A percentile compares a stretch with the other conserved stretches of the same genome.
These are phyloP conservation scores for Proliferodiscus dingleyae DNA, from an alignment of 2,329 filamentous ascomycete genomes.

Conservation along the genomic window DNA sequence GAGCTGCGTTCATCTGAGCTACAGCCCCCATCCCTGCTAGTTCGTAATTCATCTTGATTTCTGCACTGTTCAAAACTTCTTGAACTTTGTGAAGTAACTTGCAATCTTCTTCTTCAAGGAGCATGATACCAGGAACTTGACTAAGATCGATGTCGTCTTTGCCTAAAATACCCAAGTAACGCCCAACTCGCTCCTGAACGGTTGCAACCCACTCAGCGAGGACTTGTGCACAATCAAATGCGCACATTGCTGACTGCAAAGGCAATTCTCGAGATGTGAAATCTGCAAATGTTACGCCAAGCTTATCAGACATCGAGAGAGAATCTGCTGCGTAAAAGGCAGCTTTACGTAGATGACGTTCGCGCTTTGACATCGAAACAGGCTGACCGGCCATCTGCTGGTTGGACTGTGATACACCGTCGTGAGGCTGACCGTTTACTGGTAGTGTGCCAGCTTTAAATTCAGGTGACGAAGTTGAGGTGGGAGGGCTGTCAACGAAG, in stretches of 20 bases:
- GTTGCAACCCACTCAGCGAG: conserved; percentile 92
- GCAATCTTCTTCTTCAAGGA: conserved; percentile 86
- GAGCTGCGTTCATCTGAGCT: conserved; percentile 44
- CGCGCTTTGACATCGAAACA: conserved; percentile 61
- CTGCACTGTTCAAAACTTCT: conserved; percentile 70
- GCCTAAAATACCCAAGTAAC: conserved; percentile 81
- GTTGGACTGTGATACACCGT: conserved; percentile 23
- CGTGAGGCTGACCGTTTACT: conserved; percentile 24
- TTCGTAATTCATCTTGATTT: conserved; percentile 69
- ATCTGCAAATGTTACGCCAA: conserved; percentile 81
- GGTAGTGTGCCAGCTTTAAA: conserved; percentile 22
- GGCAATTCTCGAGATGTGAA: conserved; percentile 80
- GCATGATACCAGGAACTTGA: conserved; percentile 80
- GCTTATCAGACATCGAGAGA: conserved; percentile 78
- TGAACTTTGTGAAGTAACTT: conserved; percentile 80
- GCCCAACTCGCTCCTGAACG: conserved; percentile 88
- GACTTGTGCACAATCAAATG: conserved; percentile 90
- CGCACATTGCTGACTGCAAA: conserved; percentile 84
- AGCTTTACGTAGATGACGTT: conserved; percentile 87
- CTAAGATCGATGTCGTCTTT: conserved; percentile 73
- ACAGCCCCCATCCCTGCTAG: conserved; percentile 49
- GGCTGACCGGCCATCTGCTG: conserved; percentile 26
- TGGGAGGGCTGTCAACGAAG: conserved; percentile 48
- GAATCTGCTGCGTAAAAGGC: conserved; percentile 93
- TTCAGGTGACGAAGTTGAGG: conserved; percentile 44